A percentile compares a stretch with the other conserved stretches of the same genome.
Conservation (phyloP, 1,139 yeast species). For the Pichia sp. region DNA sequence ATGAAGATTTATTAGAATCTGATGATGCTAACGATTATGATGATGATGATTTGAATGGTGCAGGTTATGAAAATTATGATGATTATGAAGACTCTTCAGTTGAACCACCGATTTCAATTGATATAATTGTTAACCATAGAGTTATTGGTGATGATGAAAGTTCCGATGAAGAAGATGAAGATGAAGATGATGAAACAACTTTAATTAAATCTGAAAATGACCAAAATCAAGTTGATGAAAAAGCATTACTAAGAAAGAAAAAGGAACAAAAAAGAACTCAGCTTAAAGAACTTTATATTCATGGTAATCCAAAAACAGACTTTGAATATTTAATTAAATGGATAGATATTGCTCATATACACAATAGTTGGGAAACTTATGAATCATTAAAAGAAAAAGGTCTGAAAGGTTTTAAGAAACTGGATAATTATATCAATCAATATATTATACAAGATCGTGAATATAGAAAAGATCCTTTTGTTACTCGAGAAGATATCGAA, state of each 20-base stretch:
- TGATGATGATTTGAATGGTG: slow-evolving; percentile 33
- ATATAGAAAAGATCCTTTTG: slow-evolving; percentile 68
- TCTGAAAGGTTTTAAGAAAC: slow-evolving; percentile 70
- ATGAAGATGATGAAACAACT: slow-evolving; percentile 2
- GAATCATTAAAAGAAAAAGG: slow-evolving; percentile 41
- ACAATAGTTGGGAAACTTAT: slow-evolving; percentile 90
- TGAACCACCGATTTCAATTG: slow-evolving; percentile 37
- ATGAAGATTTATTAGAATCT: slow-evolving; percentile 48
- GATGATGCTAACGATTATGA: slow-evolving; percentile 41
- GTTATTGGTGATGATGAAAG: slow-evolving; percentile 33
- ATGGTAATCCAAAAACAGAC: slow-evolving; percentile 51
- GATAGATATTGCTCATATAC: slow-evolving; percentile 83
- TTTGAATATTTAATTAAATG: slow-evolving; percentile 74
- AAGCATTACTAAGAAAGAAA: slow-evolving; percentile 8
- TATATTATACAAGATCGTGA: slow-evolving; percentile 67
- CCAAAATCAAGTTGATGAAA: no score
- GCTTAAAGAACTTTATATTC: slow-evolving; percentile 24
- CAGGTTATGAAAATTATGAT: slow-evolving; percentile 38
- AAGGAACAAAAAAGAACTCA: slow-evolving; percentile 12
- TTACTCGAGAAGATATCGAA: slow-evolving; percentile 87
- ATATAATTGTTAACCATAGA: slow-evolving; percentile 50
- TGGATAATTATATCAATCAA: slow-evolving; percentile 86
- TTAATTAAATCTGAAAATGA: neutral
- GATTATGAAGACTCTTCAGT: slow-evolving; percentile 20
- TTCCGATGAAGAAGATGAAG: slow-evolving; percentile 28